phyloP scores from a whole-genome alignment of 768 basidiomycete genomes.

The Dentipellis sp. region DNA sequence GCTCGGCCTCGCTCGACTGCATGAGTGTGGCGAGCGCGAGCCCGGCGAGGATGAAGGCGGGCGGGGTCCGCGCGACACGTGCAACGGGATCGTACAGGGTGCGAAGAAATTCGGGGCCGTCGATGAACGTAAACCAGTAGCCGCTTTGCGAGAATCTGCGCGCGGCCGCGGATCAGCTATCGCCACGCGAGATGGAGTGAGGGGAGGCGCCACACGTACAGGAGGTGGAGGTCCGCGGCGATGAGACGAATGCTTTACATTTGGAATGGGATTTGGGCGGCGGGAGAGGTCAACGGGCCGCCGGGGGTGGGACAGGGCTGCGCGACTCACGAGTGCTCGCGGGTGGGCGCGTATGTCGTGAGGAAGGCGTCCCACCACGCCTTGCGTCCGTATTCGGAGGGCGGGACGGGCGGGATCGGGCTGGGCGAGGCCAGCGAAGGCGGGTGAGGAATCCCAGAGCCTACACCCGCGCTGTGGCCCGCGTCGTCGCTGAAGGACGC shows the following conservation, averaged over 20 bases:
- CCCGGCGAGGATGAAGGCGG: conserved; percentile 57
- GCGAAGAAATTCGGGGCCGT: conserved; percentile 43
- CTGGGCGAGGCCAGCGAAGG: neutral
- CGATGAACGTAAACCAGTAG: conserved; percentile 63
- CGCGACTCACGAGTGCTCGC: conserved; percentile 32
- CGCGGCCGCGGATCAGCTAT: neutral
- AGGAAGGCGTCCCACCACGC: conserved; percentile 44
- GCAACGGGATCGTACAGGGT: conserved; percentile 43
- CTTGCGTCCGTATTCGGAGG: conserved; percentile 25
- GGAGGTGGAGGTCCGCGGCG: conserved; percentile 35
- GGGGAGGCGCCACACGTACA: conserved; percentile 32
- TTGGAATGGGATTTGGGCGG: neutral
- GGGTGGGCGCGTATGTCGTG: conserved; percentile 29
- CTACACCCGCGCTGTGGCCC: no score
- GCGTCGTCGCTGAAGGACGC: conserved; percentile 5
- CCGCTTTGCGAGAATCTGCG: conserved; percentile 57
- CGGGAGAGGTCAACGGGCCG: conserved; percentile 1
- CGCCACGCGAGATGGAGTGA: neutral
- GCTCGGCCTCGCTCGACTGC: conserved; percentile 61
- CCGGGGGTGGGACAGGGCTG: neutral
- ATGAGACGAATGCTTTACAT: conserved; percentile 37
- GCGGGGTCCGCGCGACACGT: conserved; percentile 47
- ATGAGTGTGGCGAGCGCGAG: conserved; percentile 66
- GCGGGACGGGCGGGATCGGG: conserved; percentile 17
- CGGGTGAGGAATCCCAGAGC: neutral